Conservation (phyloP, 768 basidiomycete species). For the Guyanaporus albipodus region DNA sequence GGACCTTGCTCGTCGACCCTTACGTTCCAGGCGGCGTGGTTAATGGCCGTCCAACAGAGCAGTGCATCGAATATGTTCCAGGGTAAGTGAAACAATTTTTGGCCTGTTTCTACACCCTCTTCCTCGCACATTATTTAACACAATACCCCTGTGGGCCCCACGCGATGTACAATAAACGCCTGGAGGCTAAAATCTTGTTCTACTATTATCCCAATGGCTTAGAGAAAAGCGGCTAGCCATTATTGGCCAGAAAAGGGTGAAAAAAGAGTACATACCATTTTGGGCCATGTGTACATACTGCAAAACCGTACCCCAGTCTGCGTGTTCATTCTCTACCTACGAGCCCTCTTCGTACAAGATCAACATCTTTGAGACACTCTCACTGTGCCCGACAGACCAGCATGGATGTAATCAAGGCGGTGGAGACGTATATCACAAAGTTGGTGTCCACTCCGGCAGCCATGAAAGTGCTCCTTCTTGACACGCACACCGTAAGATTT, state of each 20-base stretch:
- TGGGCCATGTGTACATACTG: not conserved
- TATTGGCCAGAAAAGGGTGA: not conserved
- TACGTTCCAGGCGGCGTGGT: too few species aligned
- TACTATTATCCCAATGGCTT: too few species aligned
- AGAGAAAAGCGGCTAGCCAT: too few species aligned
- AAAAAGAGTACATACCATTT: not conserved
- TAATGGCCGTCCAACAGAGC: too few species aligned
- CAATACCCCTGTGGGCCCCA: too few species aligned
- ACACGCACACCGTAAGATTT: slow-evolving; percentile 80
- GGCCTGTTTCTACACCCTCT: too few species aligned
- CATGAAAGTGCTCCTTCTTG: slow-evolving; percentile 95
- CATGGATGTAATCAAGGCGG: slow-evolving; percentile 96
- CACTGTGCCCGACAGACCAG: not conserved
- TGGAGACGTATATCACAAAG: slow-evolving; percentile 90
- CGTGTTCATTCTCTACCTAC: too few species aligned
- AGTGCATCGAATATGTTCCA: not conserved
- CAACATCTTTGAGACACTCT: not conserved
- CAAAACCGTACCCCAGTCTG: too few species aligned
- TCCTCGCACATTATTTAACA: too few species aligned
- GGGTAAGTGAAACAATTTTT: not conserved
- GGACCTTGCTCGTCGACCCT: not conserved
- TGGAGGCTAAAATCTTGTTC: not conserved
- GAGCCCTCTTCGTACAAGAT: not conserved
- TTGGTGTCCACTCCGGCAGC: slow-evolving; percentile 78
- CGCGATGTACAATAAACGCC: not conserved